Evolutionary conservation across 768 basidiomycete species (phyloP).

Genomic region (Suillus spraguei): DNA sequence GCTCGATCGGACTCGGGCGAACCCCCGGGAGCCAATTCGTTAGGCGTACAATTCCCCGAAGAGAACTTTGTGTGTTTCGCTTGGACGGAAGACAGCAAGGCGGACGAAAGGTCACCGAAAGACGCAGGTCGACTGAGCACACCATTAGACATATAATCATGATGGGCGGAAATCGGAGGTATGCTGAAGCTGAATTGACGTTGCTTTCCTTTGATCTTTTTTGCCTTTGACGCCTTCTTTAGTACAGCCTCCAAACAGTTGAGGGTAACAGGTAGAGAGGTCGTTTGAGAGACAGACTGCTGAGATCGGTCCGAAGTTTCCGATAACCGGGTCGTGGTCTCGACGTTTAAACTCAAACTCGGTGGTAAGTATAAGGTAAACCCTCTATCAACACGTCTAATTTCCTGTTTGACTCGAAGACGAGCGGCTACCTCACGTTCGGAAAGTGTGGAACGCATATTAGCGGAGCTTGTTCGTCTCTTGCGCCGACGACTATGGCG

Average conservation of each 20-base stretch:
- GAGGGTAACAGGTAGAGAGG: constrained; percentile 52
- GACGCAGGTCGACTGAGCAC: constrained; percentile 32
- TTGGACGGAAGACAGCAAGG: constrained; percentile 38
- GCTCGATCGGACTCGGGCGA: constrained; percentile 15
- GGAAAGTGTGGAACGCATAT: constrained; percentile 53
- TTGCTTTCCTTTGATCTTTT: constrained; percentile 22
- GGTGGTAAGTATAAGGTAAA: constrained; percentile 70
- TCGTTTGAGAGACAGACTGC: constrained; percentile 42
- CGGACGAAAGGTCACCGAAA: constrained; percentile 28
- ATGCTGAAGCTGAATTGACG: constrained; percentile 3
- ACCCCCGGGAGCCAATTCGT: constrained; percentile 3
- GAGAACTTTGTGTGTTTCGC: constrained; percentile 45
- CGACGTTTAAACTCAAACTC: constrained; percentile 24
- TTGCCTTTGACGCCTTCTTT: constrained; percentile 40
- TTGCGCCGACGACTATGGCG: constrained; percentile 45
- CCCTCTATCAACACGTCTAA: constrained; percentile 58
- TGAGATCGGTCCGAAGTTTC: constrained; percentile 12
- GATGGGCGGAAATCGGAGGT: constrained; percentile 22
- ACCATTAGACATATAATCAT: constrained; percentile 39
- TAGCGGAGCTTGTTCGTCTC: constrained; percentile 50
- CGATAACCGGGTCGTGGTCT: constrained; percentile 6
- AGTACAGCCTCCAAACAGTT: constrained; percentile 50
- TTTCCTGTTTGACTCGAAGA: constrained; percentile 62
- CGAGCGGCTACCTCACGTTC: constrained; percentile 64
- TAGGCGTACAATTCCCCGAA: constrained; percentile 4